These are phyloP conservation scores for Symbiodinium pilosum DNA, from an alignment of 73 alveolate genomes.

Conservation along the genomic window DNA sequence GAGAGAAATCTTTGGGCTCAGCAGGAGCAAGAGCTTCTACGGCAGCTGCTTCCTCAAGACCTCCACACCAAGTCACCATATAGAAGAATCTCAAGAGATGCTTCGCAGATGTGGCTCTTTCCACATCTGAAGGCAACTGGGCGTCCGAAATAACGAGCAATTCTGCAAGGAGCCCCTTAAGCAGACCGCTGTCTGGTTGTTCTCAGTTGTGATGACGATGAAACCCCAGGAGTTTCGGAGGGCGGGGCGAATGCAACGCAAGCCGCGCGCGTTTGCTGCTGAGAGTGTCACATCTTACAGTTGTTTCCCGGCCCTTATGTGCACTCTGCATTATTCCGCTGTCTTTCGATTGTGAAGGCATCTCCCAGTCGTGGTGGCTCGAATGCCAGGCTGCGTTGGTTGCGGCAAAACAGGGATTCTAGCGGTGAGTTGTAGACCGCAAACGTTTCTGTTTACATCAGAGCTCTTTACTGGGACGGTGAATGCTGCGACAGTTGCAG, in stretches of 20 bases:
- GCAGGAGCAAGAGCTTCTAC: slow-evolving; percentile 52
- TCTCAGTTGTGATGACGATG: too few species aligned
- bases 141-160: slow-evolving; percentile 37
- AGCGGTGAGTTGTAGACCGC: too few species aligned
- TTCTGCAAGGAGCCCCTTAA: slow-evolving; percentile 45
- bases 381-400: slow-evolving; percentile 94
- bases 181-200: background rate
- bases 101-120: background rate
- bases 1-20: slow-evolving; percentile 67
- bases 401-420: too few species aligned
- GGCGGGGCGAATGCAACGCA: slow-evolving; percentile 31
- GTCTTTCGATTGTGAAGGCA: too few species aligned
- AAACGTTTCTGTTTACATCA: too few species aligned
- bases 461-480: too few species aligned
- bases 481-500: background rate
- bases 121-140: slow-evolving; percentile 20
- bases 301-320: too few species aligned
- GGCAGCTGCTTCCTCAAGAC: background rate
- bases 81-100: too few species aligned
- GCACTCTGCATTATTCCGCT: too few species aligned
- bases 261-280: slow-evolving; percentile 18
- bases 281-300: too few species aligned
- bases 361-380: slow-evolving; percentile 47
- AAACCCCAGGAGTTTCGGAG: slow-evolving; percentile 46
- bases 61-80: background rate